Evolutionary conservation across 352 stramenopile genomes (phyloP).

Genomic region (Lagenidium giganteum): DNA sequence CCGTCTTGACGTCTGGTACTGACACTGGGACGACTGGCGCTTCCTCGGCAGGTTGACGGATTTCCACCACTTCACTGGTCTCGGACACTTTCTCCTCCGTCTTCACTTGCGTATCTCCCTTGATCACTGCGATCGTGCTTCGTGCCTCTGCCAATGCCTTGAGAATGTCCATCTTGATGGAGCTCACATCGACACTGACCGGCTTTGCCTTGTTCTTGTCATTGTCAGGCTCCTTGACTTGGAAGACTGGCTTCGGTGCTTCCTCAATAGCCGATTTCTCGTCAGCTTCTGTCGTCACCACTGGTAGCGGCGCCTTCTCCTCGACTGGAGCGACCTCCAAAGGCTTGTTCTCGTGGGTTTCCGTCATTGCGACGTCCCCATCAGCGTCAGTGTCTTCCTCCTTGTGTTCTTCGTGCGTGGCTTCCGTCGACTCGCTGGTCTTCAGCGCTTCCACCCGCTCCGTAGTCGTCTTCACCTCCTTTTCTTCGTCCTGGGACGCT

Average conservation of each 20-base stretch:
- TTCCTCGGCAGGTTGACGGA: neutral
- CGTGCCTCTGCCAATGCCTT: constrained; percentile 72
- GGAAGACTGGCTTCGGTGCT: neutral
- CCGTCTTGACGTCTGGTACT: neutral
- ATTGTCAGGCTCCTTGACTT: neutral
- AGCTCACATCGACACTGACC: constrained; percentile 45
- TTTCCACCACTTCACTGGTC: neutral
- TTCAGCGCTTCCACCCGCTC: too few species aligned
- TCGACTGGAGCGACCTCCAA: neutral
- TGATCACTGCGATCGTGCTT: constrained; percentile 73
- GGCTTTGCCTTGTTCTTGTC: neutral
- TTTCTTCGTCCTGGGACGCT: neutral
- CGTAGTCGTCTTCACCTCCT: too few species aligned
- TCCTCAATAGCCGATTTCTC: constrained; percentile 3
- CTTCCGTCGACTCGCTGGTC: too few species aligned
- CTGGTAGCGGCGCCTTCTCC: neutral
- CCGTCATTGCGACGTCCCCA: neutral
- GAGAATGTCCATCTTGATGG: constrained; percentile 78
- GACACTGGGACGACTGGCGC: neutral
- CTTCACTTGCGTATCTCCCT: constrained; percentile 10
- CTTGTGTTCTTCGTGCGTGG: neutral
- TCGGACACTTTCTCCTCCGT: neutral
- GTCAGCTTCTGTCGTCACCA: constrained; percentile 8
- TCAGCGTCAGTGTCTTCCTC: neutral
- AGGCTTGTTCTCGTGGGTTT: neutral